A percentile compares a stretch with the other conserved stretches of the same genome.
Conservation (phyloP, 768 basidiomycete species). For the Sistotremastrum niveocremeum region DNA sequence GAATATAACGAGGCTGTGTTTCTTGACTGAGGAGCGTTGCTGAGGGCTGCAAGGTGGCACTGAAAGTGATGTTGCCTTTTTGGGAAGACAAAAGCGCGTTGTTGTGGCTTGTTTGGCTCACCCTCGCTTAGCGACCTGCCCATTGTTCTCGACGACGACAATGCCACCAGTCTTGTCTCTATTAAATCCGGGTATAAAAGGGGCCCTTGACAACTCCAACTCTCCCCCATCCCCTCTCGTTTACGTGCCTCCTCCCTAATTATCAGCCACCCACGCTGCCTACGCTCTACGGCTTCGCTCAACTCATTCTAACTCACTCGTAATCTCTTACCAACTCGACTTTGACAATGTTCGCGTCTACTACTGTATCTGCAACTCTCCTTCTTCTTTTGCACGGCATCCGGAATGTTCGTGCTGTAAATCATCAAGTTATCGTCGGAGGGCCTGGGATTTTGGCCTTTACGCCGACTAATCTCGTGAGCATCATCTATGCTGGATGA, state of each 20-base stretch:
- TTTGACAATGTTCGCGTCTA: conserved; percentile 11
- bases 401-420: conserved; percentile 21
- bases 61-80: background rate
- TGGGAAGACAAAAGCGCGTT: too few species aligned
- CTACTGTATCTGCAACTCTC: conserved; percentile 10
- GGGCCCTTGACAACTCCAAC: background rate
- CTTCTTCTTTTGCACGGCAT: conserved; percentile 10
- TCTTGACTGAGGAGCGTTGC: background rate
- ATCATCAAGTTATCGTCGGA: conserved; percentile 34
- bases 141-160: background rate
- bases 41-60: background rate
- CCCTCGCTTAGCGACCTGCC: background rate
- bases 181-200: conserved; percentile 1
- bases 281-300: too few species aligned
- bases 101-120: too few species aligned
- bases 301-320: too few species aligned
- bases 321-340: background rate
- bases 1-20: background rate
- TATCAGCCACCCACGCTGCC: too few species aligned
- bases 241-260: background rate
- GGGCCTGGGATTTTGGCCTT: conserved; percentile 28
- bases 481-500: too few species aligned
- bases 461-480: conserved; percentile 26
- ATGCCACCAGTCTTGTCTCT: background rate
- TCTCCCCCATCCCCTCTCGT: background rate